Evolutionary conservation across 2,329 filamentous ascomycete genomes (phyloP).

Genomic region (Verticillium albo-atrum): DNA sequence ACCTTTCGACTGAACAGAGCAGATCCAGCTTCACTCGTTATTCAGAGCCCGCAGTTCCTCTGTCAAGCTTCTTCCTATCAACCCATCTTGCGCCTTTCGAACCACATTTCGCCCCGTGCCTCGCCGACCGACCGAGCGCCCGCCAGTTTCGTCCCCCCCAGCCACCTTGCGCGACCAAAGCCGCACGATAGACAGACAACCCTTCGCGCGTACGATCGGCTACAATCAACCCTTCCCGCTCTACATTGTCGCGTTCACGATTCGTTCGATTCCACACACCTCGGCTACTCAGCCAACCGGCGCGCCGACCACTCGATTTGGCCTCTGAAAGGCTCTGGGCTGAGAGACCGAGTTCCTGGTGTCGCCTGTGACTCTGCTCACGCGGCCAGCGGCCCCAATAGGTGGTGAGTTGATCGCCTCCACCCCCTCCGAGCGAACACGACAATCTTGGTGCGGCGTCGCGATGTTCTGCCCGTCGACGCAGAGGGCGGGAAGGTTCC

Average conservation of each 20-base stretch:
- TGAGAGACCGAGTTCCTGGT: background rate
- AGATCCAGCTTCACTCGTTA: background rate
- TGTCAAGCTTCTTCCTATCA: background rate
- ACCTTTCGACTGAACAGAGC: background rate
- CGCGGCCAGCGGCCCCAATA: background rate
- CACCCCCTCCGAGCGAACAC: background rate
- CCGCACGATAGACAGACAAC: background rate
- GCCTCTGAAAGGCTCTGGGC: background rate
- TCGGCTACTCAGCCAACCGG: background rate
- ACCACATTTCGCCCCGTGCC: background rate
- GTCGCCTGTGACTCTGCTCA: background rate
- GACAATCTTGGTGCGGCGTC: background rate
- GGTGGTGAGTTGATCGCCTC: background rate
- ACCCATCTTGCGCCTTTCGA: background rate
- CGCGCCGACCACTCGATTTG: background rate
- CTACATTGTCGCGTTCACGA: background rate
- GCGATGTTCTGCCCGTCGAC: background rate
- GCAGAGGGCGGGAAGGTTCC: background rate
- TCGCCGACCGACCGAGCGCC: background rate
- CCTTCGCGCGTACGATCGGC: background rate
- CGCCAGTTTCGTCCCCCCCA: background rate
- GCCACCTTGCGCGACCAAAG: background rate
- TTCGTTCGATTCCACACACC: background rate
- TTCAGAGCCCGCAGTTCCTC: background rate
- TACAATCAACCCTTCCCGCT: background rate